A percentile compares a stretch with the other conserved stretches of the same genome.
These are phyloP conservation scores for Endotrypanum monterogeii DNA, from an alignment of 208 protist genomes.

Conservation along the genomic window DNA sequence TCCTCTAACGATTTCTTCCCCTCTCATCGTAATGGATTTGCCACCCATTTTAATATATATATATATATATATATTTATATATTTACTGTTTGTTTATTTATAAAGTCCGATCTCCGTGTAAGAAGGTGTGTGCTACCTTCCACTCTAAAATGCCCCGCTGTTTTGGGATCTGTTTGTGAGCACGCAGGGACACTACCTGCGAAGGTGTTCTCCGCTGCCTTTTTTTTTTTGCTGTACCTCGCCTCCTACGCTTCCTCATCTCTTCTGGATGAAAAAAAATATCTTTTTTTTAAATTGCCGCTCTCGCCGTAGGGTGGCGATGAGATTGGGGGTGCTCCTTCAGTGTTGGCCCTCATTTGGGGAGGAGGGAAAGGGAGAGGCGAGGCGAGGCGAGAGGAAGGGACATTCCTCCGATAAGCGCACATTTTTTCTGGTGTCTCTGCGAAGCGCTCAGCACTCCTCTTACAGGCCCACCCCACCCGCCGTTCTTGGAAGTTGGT, in stretches of 20 bases:
- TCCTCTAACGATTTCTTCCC: background rate
- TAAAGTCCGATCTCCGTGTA: constrained; percentile 5
- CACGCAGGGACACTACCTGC: background rate
- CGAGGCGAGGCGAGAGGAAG: too few relatives aligned
- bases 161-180: background rate
- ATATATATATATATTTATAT: constrained; percentile 11
- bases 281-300: background rate
- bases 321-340: background rate
- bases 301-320: background rate
- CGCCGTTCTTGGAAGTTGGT: too few relatives aligned
- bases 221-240: background rate
- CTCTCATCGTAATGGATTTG: background rate
- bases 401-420: too few relatives aligned
- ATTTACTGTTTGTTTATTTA: constrained; percentile 1
- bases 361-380: too few relatives aligned
- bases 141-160: background rate
- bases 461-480: too few relatives aligned
- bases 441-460: too few relatives aligned
- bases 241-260: background rate
- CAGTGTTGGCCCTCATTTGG: too few relatives aligned
- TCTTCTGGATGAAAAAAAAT: background rate
- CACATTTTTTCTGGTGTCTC: too few relatives aligned
- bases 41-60: background rate
- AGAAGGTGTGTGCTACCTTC: background rate
- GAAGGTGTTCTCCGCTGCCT: background rate